Percentiles rank a stretch among this genome's conserved stretches.
These are phyloP conservation scores for Bondarzewia mesenterica DNA, from an alignment of 1,284 basidiomycete genomes.

Conservation along the genomic window DNA sequence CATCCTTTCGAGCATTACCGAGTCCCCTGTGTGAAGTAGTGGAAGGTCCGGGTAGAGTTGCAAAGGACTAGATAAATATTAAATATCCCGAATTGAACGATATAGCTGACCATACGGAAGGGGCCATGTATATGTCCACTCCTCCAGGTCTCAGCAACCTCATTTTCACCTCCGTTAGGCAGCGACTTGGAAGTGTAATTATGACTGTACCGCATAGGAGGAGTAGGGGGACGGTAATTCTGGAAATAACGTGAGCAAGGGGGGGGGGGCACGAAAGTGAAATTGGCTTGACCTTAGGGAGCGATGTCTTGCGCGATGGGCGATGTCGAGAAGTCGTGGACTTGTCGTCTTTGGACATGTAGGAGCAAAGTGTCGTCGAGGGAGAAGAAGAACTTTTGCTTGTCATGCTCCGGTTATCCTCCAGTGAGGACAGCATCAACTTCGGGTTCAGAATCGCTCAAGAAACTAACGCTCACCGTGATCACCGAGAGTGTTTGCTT, in stretches of 20 bases:
- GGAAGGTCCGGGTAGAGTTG: slow-evolving; percentile 14
- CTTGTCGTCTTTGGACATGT: neutral
- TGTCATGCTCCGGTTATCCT: neutral
- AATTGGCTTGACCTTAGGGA: slow-evolving; percentile 5
- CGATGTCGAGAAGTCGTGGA: no score
- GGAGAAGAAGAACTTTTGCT: neutral
- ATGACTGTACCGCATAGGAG: slow-evolving; percentile 16
- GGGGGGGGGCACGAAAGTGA: neutral
- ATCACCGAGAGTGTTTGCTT: neutral
- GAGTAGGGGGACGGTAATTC: slow-evolving; percentile 28
- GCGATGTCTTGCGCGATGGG: neutral
- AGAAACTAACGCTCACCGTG: neutral
- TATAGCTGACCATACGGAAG: slow-evolving; percentile 12
- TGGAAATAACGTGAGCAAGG: slow-evolving; percentile 8
- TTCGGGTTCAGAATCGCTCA: neutral
- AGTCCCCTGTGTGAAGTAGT: slow-evolving; percentile 6
- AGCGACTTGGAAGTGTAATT: slow-evolving; percentile 8
- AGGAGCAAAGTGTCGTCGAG: neutral
- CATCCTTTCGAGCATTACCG: slow-evolving; percentile 1
- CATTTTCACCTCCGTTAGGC: neutral
- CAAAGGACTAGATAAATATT: neutral
- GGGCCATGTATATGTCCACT: no score
- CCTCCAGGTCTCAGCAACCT: no score
- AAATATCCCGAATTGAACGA: neutral
- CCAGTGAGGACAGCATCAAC: neutral